Percentiles rank a stretch among this genome's conserved stretches.
Conservation (phyloP, 2,329 filamentous ascomycete species). For the Rutstroemia sp. region DNA sequence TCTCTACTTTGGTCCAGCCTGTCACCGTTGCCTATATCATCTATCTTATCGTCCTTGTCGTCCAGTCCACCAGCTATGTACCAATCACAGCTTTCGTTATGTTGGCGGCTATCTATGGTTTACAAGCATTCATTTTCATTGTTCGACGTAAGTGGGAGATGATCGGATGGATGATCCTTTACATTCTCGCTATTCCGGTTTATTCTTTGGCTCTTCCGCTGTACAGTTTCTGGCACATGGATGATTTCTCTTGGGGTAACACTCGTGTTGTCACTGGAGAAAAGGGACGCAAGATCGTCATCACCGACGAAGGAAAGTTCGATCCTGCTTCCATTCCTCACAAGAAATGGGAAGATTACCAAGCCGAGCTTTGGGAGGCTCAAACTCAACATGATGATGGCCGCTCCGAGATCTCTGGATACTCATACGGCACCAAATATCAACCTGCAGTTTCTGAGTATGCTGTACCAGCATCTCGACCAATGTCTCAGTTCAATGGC, state of each 20-base stretch:
- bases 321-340: slow-evolving; percentile 86
- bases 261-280: slow-evolving; percentile 96
- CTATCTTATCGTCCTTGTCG: slow-evolving; percentile 76
- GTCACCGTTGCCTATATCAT: slow-evolving; percentile 84
- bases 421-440: slow-evolving; percentile 88
- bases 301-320: slow-evolving; percentile 97
- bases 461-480: slow-evolving; percentile 48
- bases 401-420: slow-evolving; percentile 83
- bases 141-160: slow-evolving; percentile 97
- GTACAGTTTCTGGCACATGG: slow-evolving; percentile 99
- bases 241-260: slow-evolving; percentile 99
- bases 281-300: slow-evolving; percentile 82
- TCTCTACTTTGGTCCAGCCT: slow-evolving; percentile 87
- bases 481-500: slow-evolving; percentile 34
- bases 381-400: slow-evolving; percentile 69
- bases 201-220: slow-evolving; percentile 86
- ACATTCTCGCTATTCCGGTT: slow-evolving; percentile 82
- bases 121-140: slow-evolving; percentile 97
- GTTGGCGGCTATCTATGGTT: slow-evolving; percentile 90
- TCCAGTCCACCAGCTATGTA: slow-evolving; percentile 53
- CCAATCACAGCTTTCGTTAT: slow-evolving; percentile 85
- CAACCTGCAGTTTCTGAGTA: slow-evolving; percentile 62
- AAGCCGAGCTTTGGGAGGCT: slow-evolving; percentile 95
- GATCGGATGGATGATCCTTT: slow-evolving; percentile 98
- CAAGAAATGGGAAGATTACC: slow-evolving; percentile 99